Percentiles rank a stretch among this genome's conserved stretches.
These are phyloP conservation scores for Ogataea naganishii DNA, from an alignment of 805 yeast species.

Conservation along the genomic window DNA sequence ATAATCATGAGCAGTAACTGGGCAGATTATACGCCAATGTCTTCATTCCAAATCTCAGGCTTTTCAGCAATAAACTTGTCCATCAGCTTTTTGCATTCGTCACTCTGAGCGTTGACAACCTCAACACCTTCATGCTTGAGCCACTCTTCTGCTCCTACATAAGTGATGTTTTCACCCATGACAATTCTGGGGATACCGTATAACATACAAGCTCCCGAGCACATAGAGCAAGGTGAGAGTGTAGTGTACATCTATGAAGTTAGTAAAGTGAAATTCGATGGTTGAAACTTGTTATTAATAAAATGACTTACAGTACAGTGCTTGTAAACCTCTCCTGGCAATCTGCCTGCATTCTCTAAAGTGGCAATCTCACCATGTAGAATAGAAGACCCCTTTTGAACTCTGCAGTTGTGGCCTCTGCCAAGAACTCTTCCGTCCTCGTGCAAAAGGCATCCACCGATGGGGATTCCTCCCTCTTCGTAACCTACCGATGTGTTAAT, in stretches of 20 bases:
- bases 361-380: constrained; percentile 91
- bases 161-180: constrained; percentile 80
- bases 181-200: constrained; percentile 86
- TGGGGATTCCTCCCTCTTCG: constrained; percentile 83
- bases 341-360: constrained; percentile 83
- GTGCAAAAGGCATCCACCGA: constrained; percentile 62
- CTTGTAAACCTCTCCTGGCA: constrained; percentile 71
- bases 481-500: constrained; percentile 33
- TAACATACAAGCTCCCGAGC: constrained; percentile 86
- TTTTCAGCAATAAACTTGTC: constrained; percentile 65
- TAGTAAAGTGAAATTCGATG: constrained; percentile 4
- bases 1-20: no score
- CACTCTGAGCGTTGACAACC: constrained; percentile 50
- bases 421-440: constrained; percentile 79
- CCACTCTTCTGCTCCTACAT: constrained; percentile 76
- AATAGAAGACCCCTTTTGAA: constrained; percentile 77
- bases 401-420: constrained; percentile 82
- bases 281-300: constrained; percentile 2
- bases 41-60: constrained; percentile 78
- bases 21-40: constrained; percentile 57
- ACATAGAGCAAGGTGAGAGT: constrained; percentile 90
- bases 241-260: constrained; percentile 65
- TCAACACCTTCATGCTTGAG: constrained; percentile 62
- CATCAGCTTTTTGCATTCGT: constrained; percentile 66
- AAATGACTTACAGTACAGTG: constrained; percentile 49